Base-by-base conservation (phyloP, 2,329 filamentous ascomycete genomes). In the Thermoascus crustaceus region DNA sequence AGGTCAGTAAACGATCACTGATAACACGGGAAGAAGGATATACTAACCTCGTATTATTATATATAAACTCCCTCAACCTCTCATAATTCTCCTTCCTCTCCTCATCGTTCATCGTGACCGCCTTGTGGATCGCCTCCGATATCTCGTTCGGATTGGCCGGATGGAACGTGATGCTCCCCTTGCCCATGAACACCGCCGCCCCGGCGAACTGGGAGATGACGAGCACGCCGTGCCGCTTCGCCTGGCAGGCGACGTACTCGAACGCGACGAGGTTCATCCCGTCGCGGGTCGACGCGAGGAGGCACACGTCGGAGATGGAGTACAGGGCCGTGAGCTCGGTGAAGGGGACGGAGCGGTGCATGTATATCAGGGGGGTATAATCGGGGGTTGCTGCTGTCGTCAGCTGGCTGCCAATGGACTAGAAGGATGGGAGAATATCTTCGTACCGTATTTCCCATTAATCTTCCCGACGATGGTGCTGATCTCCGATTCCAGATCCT, bases 241-340 rank as follows among this genome's bases (percentile, higher is more conserved):
- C 75, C 58, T 95, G 89, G 14, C 85, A 88, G 10, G 88, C 88
- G 42, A 95, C 91, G 64, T 95, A 96, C 63, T 96, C 89, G 62
- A 94, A 95, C 0, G 86, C 89, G 13, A 96, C 89, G 9, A 96
- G 74, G 60, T 96, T 96, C 88, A 96, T 95, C 52, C 89, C 89
- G 54, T 96, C 89, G 27, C 89, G 80, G 4, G 83, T 94, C 0
- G 84, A 94, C 3, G 82, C 89, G 25, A 93, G 85, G 4, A 95
- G 72, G 55, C 87, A 94, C 32, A 84, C 82, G 54, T 94, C 88
- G 2, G 85, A 86, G 11, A 89, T 77, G 13, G 85, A 83, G 57
- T 96, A 96, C 4, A 96, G 72, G 0, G 87, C 86, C n/a, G 87
- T 86, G 22, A 96, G 75, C 63, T 95, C 88, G 40, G 93, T 85